These are phyloP conservation scores for Quercus berberidifolia DNA, from an alignment of 306 rosid species.

Conservation along the genomic window DNA sequence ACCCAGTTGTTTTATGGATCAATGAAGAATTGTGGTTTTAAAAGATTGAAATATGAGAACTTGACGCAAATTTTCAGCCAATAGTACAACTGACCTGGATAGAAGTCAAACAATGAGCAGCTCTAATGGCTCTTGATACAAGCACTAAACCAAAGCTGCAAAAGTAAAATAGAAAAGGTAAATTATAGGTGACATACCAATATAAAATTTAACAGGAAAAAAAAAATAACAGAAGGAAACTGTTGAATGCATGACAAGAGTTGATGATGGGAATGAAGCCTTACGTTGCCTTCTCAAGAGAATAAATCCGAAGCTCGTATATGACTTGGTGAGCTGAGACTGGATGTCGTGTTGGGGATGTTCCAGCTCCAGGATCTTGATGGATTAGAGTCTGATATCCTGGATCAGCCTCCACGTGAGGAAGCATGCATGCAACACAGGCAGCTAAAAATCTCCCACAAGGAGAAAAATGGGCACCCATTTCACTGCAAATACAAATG, in stretches of 20 bases:
- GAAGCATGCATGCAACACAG: conserved; percentile 45
- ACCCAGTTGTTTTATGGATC: neutral
- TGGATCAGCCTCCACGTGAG: conserved; percentile 54
- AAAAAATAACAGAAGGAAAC: neutral
- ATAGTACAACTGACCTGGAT: conserved; percentile 50
- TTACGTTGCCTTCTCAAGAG: conserved; percentile 77
- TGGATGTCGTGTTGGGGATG: conserved; percentile 79
- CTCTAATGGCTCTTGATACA: conserved; percentile 64
- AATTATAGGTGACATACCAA: neutral
- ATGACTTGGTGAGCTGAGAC: conserved; percentile 72
- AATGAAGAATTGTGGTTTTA: too few species aligned
- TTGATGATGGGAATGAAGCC: conserved; percentile 15
- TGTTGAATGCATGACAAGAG: neutral
- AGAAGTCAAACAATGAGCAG: conserved; percentile 81
- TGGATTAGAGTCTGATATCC: conserved; percentile 48
- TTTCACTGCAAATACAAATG: conserved; percentile 40
- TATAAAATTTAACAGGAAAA: neutral
- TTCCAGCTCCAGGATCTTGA: conserved; percentile 56
- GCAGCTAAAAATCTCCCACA: conserved; percentile 51
- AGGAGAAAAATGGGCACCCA: conserved; percentile 53
- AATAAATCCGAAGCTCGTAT: conserved; percentile 69
- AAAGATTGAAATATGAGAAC: neutral
- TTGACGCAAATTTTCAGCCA: neutral
- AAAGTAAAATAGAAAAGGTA: neutral
- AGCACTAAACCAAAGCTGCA: conserved; percentile 63